Evolutionary conservation across 768 basidiomycete species (phyloP), one percentile per base, ranked within the genome.

Genomic region (Antrodiella citrinella): DNA sequence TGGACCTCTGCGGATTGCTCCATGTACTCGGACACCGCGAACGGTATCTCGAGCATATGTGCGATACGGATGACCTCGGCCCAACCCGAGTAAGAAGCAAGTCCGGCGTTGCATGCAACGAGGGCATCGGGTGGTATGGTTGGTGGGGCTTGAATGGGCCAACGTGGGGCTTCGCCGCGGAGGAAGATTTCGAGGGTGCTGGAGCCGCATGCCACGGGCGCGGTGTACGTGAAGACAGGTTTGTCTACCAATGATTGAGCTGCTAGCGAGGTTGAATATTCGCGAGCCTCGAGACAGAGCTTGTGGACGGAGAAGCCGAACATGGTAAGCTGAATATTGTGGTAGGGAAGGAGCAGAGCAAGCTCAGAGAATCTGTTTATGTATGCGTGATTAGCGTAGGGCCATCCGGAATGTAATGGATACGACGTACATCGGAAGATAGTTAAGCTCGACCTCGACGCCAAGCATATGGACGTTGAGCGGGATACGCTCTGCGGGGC

Each of bases 301-400:
- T 59, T 47, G 18, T 64, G 49, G 20, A 67, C 65, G 22, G 60
- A 62, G 20, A 53, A 49, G 49, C 74, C 72, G 47, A 73, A 71
- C 49, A 76, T 57, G 38, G 67, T 64, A 13, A 76, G 60, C 49
- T 68, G 67, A 50, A 75, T 62, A 51, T 76, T 72, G 18, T 72
- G 72, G 54, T 74, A 58, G 15, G 72, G 73, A 13, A 73, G 57
- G 26, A 75, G 58, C 20, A 76, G 57, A 3, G 72, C 75, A 30
- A 76, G 57, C 54, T 77, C 74, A 12, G 70, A 69, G 54, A 73
- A 75, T 26, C 74, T 73, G 50, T 47, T n/a, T n/a, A n/a, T n/a
- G n/a, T n/a, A n/a, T n/a, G n/a, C n/a, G n/a, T n/a, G n/a, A n/a
- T n/a, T n/a, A n/a, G n/a, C n/a, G n/a, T n/a, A n/a, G n/a, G n/a